Evolutionary conservation across 768 basidiomycete genomes (phyloP).

Genomic region (Galerina marginata): DNA sequence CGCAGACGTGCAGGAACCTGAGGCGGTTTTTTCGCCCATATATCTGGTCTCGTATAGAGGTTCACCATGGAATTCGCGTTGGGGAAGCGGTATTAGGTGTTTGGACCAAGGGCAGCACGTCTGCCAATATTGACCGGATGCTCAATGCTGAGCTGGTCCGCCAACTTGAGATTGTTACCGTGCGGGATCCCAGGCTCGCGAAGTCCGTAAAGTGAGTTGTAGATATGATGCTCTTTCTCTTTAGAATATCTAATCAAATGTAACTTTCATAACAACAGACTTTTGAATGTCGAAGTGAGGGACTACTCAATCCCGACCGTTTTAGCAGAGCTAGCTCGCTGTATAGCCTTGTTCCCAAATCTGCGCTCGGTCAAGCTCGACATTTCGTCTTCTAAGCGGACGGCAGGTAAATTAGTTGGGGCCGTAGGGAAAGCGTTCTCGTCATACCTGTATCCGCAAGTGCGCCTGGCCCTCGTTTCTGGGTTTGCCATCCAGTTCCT

Average conservation of each 20-base stretch:
- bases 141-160: conserved; percentile 8
- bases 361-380: background rate
- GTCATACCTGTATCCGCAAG: background rate
- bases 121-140: background rate
- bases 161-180: background rate
- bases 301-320: background rate
- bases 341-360: background rate
- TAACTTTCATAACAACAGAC: conserved; percentile 4
- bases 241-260: too few species aligned
- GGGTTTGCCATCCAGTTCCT: background rate
- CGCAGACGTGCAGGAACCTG: too few species aligned
- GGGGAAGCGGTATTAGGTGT: too few species aligned
- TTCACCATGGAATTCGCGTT: too few species aligned
- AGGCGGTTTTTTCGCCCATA: too few species aligned
- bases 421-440: background rate
- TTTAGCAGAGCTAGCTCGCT: background rate
- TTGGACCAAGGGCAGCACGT: background rate
- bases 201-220: too few species aligned
- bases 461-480: background rate
- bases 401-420: background rate
- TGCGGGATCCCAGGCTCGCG: background rate
- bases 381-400: background rate
- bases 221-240: too few species aligned
- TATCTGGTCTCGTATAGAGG: too few species aligned
- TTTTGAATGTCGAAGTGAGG: background rate